phyloP scores from a whole-genome alignment of 768 basidiomycete genomes.

The Tephrocybe rancida region DNA sequence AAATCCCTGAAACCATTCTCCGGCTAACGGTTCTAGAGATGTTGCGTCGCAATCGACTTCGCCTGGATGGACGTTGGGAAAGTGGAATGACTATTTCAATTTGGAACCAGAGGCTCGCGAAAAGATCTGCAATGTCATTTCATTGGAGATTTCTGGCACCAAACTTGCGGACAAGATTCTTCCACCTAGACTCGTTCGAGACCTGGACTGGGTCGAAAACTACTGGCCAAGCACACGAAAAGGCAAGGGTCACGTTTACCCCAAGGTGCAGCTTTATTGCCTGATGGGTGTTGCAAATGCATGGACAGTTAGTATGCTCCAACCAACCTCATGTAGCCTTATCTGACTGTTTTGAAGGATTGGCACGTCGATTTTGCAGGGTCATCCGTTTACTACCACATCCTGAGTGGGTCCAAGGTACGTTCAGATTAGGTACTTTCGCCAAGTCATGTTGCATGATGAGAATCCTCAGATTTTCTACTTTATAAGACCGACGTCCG shows the following conservation, averaged over 20 bases:
- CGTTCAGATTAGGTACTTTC: slow-evolving; percentile 13
- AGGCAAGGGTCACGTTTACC: slow-evolving; percentile 74
- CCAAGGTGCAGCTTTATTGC: slow-evolving; percentile 96
- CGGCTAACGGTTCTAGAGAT: slow-evolving; percentile 45
- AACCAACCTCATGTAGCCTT: slow-evolving; percentile 1
- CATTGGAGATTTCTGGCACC: slow-evolving; percentile 90
- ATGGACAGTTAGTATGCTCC: slow-evolving; percentile 88
- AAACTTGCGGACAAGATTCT: slow-evolving; percentile 75
- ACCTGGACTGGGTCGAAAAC: slow-evolving; percentile 96
- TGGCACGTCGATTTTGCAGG: slow-evolving; percentile 99
- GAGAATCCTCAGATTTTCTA: slow-evolving; percentile 72
- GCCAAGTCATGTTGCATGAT: neutral
- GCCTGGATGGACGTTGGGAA: slow-evolving; percentile 86
- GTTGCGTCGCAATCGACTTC: slow-evolving; percentile 86
- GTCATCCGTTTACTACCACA: slow-evolving; percentile 96
- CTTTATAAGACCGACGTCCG: slow-evolving; percentile 87
- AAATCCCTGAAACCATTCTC: neutral
- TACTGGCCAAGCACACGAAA: slow-evolving; percentile 87
- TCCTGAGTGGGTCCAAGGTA: slow-evolving; percentile 85
- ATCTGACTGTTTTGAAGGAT: slow-evolving; percentile 56
- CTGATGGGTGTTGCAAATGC: slow-evolving; percentile 93
- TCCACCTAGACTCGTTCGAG: slow-evolving; percentile 83
- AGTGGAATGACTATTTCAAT: slow-evolving; percentile 89
- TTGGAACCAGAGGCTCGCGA: slow-evolving; percentile 69
- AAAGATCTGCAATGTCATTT: slow-evolving; percentile 94